A percentile compares a stretch with the other conserved stretches of the same genome.
phyloP scores from a whole-genome alignment of 345 rosid genomes.

The Arabidopsis arenosa region DNA sequence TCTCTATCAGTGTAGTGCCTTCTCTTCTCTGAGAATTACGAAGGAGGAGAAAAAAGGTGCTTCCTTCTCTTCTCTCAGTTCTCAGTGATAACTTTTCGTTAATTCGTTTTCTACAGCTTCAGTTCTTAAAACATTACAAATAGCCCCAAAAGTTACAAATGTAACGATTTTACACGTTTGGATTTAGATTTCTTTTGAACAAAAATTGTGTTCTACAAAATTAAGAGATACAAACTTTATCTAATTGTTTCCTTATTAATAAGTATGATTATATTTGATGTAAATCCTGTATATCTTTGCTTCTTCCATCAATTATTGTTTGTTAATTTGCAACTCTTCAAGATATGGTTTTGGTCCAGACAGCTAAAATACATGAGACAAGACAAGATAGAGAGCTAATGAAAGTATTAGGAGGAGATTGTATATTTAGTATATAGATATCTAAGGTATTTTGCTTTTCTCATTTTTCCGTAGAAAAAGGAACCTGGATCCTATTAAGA shows the following conservation, averaged over 20 bases:
- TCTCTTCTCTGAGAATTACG: constrained; percentile 10
- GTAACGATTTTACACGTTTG: background rate
- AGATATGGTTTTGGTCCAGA: too few species aligned
- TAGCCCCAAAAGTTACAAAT: background rate
- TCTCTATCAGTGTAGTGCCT: background rate
- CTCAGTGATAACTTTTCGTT: background rate
- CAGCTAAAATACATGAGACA: background rate
- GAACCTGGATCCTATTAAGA: constrained; percentile 25
- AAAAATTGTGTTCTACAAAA: background rate
- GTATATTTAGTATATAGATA: background rate
- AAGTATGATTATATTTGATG: too few species aligned
- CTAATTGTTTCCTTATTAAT: background rate
- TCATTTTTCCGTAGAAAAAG: constrained; percentile 10
- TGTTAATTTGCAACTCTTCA: too few species aligned
- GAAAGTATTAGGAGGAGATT: background rate
- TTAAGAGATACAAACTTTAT: too few species aligned
- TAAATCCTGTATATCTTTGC: too few species aligned
- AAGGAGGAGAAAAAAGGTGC: constrained; percentile 27
- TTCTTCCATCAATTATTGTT: too few species aligned
- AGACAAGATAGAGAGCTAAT: background rate
- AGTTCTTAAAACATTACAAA: constrained; percentile 5
- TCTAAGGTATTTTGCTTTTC: constrained; percentile 25
- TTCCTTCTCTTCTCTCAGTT: constrained; percentile 12
- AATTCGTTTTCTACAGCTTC: constrained; percentile 3
- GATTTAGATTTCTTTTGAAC: background rate